Base-by-base conservation (phyloP, 257 asterid genomes). In the Coffea canephora region DNA sequence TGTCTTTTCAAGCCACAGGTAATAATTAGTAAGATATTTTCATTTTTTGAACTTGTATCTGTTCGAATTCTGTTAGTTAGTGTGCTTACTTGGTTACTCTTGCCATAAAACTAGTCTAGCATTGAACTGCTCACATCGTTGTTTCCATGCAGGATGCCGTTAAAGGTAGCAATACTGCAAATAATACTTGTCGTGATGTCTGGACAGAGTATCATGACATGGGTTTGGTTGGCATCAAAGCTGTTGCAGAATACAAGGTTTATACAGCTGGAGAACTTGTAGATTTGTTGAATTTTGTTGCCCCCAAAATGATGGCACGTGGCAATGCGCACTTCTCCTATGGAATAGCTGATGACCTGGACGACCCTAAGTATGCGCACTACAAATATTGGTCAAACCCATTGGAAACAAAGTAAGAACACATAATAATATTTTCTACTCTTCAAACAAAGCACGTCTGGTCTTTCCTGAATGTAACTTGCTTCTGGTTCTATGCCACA, bases 231-330 rank as follows among this genome's bases (percentile, higher is more conserved):
- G 94, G 94, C 48, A 76, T 90, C 88, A 93, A 83, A 84, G 88
- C 31, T 27, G 31, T 90, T 78, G 88, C 91, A 73, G 93, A 91
- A 67, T 85, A 86, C 81, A 93, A 91, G 82, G 91, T 84, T 62
- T 93, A 86, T 77, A 88, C 96, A 0, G 91, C 94, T 21, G 81
- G 79, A 52, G 85, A 92, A 25, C 70, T 85, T 77, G 73, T 93
- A 86, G 95, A 93, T 85, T 79, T 93, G 81, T 94, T 93, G 61
- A 87, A 83, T 94, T 94, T 87, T 73, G 94, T 92, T 80, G 98
- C 97, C 69, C 96, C 98, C 72, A 94, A 92, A 89, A 89, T 92
- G 97, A 94, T 91, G 97, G 86, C 89, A 86, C 96, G 98, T 27
- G 98, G 96, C 39, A 88, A 86, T 72, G 89, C 90, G 66, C 97